Evolutionary conservation across 2,329 filamentous ascomycete species (phyloP).

Genomic region (Aspergillus sp.): DNA sequence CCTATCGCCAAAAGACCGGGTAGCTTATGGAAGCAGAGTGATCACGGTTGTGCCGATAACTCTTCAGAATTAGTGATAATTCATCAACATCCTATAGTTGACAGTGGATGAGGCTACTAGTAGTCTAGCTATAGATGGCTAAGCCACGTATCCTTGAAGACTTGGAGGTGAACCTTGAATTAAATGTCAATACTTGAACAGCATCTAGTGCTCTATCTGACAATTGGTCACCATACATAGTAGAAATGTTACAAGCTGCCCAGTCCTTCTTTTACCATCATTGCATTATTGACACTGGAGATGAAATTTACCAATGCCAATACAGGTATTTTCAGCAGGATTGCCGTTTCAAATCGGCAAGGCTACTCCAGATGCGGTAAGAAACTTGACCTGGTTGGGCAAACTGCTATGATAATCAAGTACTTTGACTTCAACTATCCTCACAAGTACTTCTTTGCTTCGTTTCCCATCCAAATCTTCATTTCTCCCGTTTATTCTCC

Average conservation of each 20-base stretch:
- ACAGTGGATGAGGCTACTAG: neutral
- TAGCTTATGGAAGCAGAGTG: neutral
- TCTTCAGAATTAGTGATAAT: neutral
- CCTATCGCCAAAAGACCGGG: neutral
- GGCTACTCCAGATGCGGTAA: slow-evolving; percentile 8
- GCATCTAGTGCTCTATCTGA: too few species aligned
- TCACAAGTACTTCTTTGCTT: slow-evolving; percentile 7
- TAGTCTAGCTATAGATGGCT: slow-evolving; percentile 10
- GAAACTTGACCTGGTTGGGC: slow-evolving; percentile 12
- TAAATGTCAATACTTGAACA: neutral
- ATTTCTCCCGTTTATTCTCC: neutral
- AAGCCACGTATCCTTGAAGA: slow-evolving; percentile 10
- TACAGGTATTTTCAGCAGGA: slow-evolving; percentile 5
- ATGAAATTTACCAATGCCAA: neutral
- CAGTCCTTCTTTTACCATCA: neutral
- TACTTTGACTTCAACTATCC: slow-evolving; percentile 1
- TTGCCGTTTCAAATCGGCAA: slow-evolving; percentile 12
- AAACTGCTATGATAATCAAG: slow-evolving; percentile 4
- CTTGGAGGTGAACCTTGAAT: neutral
- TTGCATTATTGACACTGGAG: neutral
- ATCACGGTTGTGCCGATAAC: neutral
- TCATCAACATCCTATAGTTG: neutral
- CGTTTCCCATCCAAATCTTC: neutral
- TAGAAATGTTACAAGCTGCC: neutral
- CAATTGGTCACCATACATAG: neutral